These are phyloP conservation scores for Pseudogymnoascus sp. DNA, from an alignment of 2,329 filamentous ascomycete genomes.

Conservation along the genomic window DNA sequence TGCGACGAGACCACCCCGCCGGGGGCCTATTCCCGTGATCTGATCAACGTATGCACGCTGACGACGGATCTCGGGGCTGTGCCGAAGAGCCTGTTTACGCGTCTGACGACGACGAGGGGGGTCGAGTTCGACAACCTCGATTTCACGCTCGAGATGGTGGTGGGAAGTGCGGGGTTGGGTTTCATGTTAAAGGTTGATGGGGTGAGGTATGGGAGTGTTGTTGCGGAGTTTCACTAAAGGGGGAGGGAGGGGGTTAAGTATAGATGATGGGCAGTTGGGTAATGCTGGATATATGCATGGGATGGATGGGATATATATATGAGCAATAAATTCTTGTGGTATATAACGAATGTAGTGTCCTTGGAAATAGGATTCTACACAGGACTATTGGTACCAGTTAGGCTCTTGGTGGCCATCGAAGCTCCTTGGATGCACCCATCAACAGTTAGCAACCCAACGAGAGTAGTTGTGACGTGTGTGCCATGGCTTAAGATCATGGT, in stretches of 20 bases:
- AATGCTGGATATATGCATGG: neutral
- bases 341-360: neutral
- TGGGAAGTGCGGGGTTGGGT: conserved; percentile 66
- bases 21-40: conserved; percentile 49
- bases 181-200: conserved; percentile 77
- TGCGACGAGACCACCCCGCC: conserved; percentile 64
- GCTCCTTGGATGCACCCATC: neutral
- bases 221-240: conserved; percentile 65
- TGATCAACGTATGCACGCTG: conserved; percentile 69
- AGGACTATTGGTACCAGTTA: neutral
- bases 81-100: conserved; percentile 64
- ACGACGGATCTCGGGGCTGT: conserved; percentile 75
- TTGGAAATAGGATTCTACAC: neutral
- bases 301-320: conserved; percentile 3
- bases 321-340: neutral
- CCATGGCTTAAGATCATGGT: neutral
- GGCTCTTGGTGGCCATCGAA: neutral
- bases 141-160: conserved; percentile 76
- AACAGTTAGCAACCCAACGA: neutral
- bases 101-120: conserved; percentile 69
- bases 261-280: neutral
- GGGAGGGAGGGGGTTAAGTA: neutral
- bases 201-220: conserved; percentile 66
- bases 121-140: conserved; percentile 78
- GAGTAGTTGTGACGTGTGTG: neutral